A percentile compares a stretch with the other conserved stretches of the same genome.
phyloP scores from a whole-genome alignment of 2,329 filamentous ascomycete genomes.

The Exophiala dermatitidis region DNA sequence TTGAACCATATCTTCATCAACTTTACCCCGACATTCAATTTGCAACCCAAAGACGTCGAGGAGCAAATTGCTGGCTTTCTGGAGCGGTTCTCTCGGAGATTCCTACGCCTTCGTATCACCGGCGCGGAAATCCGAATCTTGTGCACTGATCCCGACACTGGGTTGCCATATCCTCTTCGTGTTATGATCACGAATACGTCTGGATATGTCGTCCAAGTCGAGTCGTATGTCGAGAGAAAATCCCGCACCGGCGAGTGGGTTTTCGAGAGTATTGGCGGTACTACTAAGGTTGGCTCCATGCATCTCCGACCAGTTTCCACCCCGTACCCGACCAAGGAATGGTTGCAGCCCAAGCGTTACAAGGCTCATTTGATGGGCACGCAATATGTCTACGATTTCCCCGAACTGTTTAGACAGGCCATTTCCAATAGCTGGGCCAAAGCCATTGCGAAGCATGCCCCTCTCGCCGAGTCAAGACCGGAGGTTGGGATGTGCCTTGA shows the following conservation, averaged over 20 bases:
- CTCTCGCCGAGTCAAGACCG: slow-evolving; percentile 72
- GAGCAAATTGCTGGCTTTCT: slow-evolving; percentile 90
- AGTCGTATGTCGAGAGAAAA: slow-evolving; percentile 96
- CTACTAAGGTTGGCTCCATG: slow-evolving; percentile 90
- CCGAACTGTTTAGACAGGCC: slow-evolving; percentile 95
- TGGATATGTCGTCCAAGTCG: slow-evolving; percentile 93
- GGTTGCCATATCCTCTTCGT: slow-evolving; percentile 81
- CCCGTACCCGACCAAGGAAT: slow-evolving; percentile 96
- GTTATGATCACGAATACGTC: slow-evolving; percentile 98
- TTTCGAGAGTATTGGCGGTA: slow-evolving; percentile 95
- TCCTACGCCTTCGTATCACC: slow-evolving; percentile 92
- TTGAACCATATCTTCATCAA: slow-evolving; percentile 99
- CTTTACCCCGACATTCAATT: slow-evolving; percentile 93
- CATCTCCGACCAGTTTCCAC: slow-evolving; percentile 85
- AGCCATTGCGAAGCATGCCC: slow-evolving; percentile 64
- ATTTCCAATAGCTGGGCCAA: slow-evolving; percentile 91
- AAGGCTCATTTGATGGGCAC: slow-evolving; percentile 99
- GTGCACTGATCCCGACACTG: slow-evolving; percentile 81
- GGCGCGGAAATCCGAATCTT: slow-evolving; percentile 98
- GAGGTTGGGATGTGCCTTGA: slow-evolving; percentile 84
- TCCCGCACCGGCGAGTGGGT: slow-evolving; percentile 97
- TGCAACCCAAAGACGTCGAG: slow-evolving; percentile 83
- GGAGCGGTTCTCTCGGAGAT: slow-evolving; percentile 88
- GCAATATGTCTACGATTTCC: slow-evolving; percentile 99
- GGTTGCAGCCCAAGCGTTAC: slow-evolving; percentile 97